Conservation (phyloP, 805 yeast species). For the Saccharomycopsis fibuligera region DNA sequence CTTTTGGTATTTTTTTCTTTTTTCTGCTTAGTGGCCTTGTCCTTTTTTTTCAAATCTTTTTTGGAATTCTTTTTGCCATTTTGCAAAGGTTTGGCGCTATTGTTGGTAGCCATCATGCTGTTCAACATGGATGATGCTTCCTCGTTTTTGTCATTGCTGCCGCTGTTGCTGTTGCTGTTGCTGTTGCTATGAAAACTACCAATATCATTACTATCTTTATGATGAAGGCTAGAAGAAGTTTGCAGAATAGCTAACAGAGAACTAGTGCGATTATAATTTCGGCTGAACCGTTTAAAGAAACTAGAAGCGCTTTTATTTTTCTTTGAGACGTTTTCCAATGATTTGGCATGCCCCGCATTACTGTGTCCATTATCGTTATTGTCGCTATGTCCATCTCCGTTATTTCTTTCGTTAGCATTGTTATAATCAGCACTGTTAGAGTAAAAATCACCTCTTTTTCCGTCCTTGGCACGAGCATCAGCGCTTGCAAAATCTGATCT, state of each 20-base stretch:
- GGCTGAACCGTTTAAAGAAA: slow-evolving; percentile 18
- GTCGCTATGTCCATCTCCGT: not conserved
- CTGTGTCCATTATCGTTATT: not conserved
- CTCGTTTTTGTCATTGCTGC: slow-evolving; percentile 7
- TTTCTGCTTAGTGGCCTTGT: slow-evolving; percentile 1
- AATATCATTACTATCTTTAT: too few relatives aligned
- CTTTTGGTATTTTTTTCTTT: not conserved
- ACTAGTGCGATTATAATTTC: too few relatives aligned
- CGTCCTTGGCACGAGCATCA: not conserved
- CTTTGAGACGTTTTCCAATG: not conserved
- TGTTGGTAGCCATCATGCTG: slow-evolving; percentile 14
- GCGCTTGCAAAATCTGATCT: not conserved
- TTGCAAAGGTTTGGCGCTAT: slow-evolving; percentile 13
- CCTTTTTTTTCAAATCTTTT: not conserved
- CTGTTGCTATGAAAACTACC: too few relatives aligned
- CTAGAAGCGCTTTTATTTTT: slow-evolving; percentile 4
- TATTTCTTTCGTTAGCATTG: not conserved
- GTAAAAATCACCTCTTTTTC: not conserved
- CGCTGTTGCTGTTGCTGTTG: slow-evolving; percentile 2
- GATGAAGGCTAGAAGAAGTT: too few relatives aligned
- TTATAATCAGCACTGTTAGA: not conserved
- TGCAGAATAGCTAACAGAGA: too few relatives aligned
- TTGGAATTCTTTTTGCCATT: slow-evolving; percentile 10
- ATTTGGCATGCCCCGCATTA: not conserved
- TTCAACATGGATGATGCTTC: slow-evolving; percentile 15